Percentiles rank a stretch among this genome's conserved stretches.
These are phyloP conservation scores for Talaromyces sp. DNA, from an alignment of 2,329 filamentous ascomycete species.

Conservation along the genomic window DNA sequence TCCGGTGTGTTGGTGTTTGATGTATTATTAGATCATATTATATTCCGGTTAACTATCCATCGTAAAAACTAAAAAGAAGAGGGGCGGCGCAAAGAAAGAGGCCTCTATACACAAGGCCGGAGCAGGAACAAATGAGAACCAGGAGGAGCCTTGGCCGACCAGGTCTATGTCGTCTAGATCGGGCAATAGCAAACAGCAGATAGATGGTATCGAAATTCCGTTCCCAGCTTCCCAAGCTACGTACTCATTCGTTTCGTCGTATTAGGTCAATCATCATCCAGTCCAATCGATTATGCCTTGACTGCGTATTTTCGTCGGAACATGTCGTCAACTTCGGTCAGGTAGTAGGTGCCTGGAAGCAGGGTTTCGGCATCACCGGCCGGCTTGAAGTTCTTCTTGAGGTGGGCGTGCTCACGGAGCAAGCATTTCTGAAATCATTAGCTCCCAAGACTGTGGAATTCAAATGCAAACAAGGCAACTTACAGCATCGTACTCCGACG, in stretches of 20 bases:
- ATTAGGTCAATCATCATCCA: neutral
- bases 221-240: neutral
- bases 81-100: neutral
- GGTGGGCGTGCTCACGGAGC: conserved; percentile 75
- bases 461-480: conserved; percentile 29
- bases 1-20: neutral
- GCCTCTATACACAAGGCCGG: neutral
- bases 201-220: neutral
- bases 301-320: conserved; percentile 75
- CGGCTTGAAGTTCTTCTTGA: conserved; percentile 74
- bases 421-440: conserved; percentile 60
- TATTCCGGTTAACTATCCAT: neutral
- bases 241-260: neutral
- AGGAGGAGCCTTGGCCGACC: neutral
- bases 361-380: conserved; percentile 65
- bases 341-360: conserved; percentile 67
- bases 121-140: neutral
- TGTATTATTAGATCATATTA: conserved; percentile 2
- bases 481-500: conserved; percentile 70
- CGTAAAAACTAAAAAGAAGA: neutral
- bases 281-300: conserved; percentile 56
- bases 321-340: conserved; percentile 77
- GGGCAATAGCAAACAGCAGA: neutral
- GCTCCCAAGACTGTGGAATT: neutral
- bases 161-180: neutral